phyloP scores from a whole-genome alignment of 345 rosid species.

The Hypericum androsaemum region DNA sequence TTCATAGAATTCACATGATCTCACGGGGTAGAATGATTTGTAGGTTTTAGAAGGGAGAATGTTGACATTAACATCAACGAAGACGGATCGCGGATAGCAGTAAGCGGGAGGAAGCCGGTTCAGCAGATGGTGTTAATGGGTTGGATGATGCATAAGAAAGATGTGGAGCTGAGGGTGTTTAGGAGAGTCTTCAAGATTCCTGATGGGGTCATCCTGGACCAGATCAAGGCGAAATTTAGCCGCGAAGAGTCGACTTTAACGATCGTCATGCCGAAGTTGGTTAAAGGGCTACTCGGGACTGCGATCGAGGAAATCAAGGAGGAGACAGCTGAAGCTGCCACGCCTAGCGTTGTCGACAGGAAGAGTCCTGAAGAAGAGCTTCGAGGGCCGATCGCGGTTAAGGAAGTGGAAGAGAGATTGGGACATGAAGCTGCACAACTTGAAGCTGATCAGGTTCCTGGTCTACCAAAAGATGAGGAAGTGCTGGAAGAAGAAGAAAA shows the following conservation, averaged over 20 bases:
- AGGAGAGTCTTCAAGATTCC: conserved; percentile 54
- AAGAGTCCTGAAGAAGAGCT: conserved; percentile 1
- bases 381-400: neutral
- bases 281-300: conserved; percentile 41
- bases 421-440: conserved; percentile 7
- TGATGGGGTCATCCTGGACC: conserved; percentile 41
- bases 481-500: neutral
- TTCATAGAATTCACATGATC: too few relatives aligned
- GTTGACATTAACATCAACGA: conserved; percentile 55
- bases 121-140: conserved; percentile 58
- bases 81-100: conserved; percentile 44
- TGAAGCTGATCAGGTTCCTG: conserved; percentile 11
- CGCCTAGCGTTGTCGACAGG: too few relatives aligned
- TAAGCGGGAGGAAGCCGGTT: conserved; percentile 53
- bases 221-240: conserved; percentile 54
- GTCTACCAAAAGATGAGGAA: neutral
- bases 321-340: conserved; percentile 5
- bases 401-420: conserved; percentile 13
- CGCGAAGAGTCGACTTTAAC: conserved; percentile 43
- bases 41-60: conserved; percentile 58
- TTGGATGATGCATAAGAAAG: conserved; percentile 50
- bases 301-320: conserved; percentile 47
- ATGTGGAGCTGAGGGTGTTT: conserved; percentile 47
- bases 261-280: conserved; percentile 54
- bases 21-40: conserved; percentile 4